Conservation (phyloP, 495 filamentous ascomycete genomes). For the Ramalina peruviana region DNA sequence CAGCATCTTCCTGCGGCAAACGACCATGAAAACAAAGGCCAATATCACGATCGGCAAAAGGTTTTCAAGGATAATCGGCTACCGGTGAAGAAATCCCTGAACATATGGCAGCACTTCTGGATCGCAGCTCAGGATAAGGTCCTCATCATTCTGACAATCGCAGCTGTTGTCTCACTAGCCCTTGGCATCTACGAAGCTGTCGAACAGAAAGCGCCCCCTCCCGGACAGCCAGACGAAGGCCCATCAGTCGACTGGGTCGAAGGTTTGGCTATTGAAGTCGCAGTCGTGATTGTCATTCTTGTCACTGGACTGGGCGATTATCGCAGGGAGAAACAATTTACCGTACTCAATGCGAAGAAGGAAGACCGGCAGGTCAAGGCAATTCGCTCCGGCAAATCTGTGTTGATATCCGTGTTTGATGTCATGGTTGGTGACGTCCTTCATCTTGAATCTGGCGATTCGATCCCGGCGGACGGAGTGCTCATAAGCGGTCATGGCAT, state of each 20-base stretch:
- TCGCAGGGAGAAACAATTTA: slow-evolving; percentile 69
- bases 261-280: slow-evolving; percentile 64
- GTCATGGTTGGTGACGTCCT: slow-evolving; percentile 60
- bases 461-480: slow-evolving; percentile 49
- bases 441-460: slow-evolving; percentile 59
- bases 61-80: slow-evolving; percentile 62
- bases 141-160: slow-evolving; percentile 57
- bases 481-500: slow-evolving; percentile 47
- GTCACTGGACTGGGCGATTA: slow-evolving; percentile 67
- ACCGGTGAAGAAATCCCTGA: slow-evolving; percentile 60
- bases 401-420: slow-evolving; percentile 58
- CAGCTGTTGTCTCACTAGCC: slow-evolving; percentile 58
- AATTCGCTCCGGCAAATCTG: slow-evolving; percentile 59
- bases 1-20: slow-evolving; percentile 8
- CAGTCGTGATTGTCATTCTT: slow-evolving; percentile 60
- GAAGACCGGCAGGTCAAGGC: slow-evolving; percentile 67
- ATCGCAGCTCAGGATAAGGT: slow-evolving; percentile 81
- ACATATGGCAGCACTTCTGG: slow-evolving; percentile 63
- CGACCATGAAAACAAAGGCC: slow-evolving; percentile 13
- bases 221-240: slow-evolving; percentile 13
- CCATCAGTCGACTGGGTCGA: slow-evolving; percentile 62
- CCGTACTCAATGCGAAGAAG: slow-evolving; percentile 62
- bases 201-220: slow-evolving; percentile 20
- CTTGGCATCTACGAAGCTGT: slow-evolving; percentile 56
- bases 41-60: slow-evolving; percentile 52